Base-by-base conservation (phyloP, 2,329 filamentous ascomycete species). In the Onygena corvina region DNA sequence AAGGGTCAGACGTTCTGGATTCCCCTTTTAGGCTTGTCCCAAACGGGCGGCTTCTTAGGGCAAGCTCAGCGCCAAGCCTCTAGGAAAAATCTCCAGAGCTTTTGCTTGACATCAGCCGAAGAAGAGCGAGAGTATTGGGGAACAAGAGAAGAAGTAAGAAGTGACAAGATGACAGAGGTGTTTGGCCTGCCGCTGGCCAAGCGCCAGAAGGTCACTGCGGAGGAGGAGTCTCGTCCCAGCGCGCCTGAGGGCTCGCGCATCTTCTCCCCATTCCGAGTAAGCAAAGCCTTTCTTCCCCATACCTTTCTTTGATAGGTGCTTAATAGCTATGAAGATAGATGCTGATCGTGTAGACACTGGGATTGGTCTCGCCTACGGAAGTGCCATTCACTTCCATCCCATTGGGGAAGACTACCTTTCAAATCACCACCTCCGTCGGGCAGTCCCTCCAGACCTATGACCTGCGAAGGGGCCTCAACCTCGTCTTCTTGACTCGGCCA, bases 361-460 rank as follows among this genome's bases (percentile, higher is more conserved):
- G 92, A 12, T 75, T 98, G 27, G 87, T 98, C 1, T 95, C 92
- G 3, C 87, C 92, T 0, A 95, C 90, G 2, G 70, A 75, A 45
- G 87, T 95, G 0, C 90, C 92, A 0, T 96, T 98, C 62, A 89
- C 90, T 1, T 84, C 84, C 4, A 77, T 93, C 27, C 85, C 90
- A 0, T 74, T 94, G 12, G 92, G 92, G 51, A 94, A 94, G 68
- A 90, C 86, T 0, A 94, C 88, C 2, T 98, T 94, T 63, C 92
- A 98, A 65, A 87, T 98, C 66, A 96, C 92, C 29, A 98, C 92
- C 25, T 96, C 87, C 0, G 85, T 93, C 53, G 92, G 90, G 54
- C 79, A 82, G 60, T 86, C 83, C 52, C 76, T 98, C 42, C 92
- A 98, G 68, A 98, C 92, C 0, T 98, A 98, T 71, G 92, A 98